Evolutionary conservation across 2,329 filamentous ascomycete genomes (phyloP), one percentile per base, ranked within the genome.

Genomic region (Berkeleyomyces basicola): DNA sequence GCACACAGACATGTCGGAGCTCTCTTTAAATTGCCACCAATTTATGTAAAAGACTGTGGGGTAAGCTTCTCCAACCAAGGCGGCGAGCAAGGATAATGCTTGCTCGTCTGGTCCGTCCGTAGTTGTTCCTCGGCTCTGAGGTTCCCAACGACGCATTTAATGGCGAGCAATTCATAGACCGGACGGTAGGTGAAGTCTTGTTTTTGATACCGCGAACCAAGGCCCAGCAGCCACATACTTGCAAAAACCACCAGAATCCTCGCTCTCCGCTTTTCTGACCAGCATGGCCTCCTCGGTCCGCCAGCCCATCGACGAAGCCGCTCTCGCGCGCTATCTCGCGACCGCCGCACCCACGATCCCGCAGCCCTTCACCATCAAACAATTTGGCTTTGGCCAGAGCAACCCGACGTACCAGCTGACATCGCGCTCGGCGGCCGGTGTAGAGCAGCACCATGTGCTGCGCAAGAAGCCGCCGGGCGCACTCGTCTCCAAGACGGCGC

Each of bases 381-480:
- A 97, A 88, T 99, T 97, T 72, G 90, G 91, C 69, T 97, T 95
- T 72, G 93, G 93, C 65, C 93, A 97, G 76, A 96, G 90, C 64
- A 99, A 97, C 72, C 93, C 93, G 53, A 99, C 93, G 2, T 99
- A 97, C 76, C 89, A 92, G 70, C 79, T 97, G 70, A 95, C 85
- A 14, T 84, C 84, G 61, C 39, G 40, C 5, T 57, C 40, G 2
- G 46, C 46, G 7, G 16, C 37, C 14, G 78, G 83, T 67, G 79
- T 84, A 71, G 83, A 84, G 60, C 73, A 77, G 68, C 84, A 85
- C 71, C 96, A 86, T 75, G 93, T 99, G 42, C 82, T 97, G 77
- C 89, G 93, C 72, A 97, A 99, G 81, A 97, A 97, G 76, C 93
- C 93, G 0, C 92, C 93, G n/a, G 93, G 93, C 67, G 84, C 86